Conservation (phyloP, 805 yeast genomes). For the Lipomyces sp. region DNA sequence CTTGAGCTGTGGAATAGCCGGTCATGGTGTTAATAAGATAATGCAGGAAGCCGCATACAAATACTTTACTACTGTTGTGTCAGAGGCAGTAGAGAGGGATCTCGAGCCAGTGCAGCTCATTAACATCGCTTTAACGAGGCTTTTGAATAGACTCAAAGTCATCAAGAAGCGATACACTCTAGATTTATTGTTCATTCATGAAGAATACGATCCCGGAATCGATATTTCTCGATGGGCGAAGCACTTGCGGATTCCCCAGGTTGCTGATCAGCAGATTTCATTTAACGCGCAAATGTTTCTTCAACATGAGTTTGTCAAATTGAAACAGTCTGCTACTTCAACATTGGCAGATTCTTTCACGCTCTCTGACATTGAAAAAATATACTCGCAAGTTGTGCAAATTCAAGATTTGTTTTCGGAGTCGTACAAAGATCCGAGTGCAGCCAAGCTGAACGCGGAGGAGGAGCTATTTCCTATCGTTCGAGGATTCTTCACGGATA, state of each 20-base stretch:
- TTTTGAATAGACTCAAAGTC: not conserved
- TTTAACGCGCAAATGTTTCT: constrained; percentile 4
- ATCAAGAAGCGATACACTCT: constrained; percentile 6
- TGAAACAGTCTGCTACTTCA: constrained; percentile 26
- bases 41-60: constrained; percentile 7
- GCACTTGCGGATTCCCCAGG: constrained; percentile 1
- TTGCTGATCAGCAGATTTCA: constrained; percentile 10
- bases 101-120: constrained; percentile 2
- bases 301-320: not conserved
- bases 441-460: constrained; percentile 45
- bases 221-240: constrained; percentile 13
- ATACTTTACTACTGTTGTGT: not conserved
- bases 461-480: constrained; percentile 48
- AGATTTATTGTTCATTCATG: not conserved
- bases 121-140: constrained; percentile 1
- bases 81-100: not conserved
- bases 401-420: too few relatives aligned
- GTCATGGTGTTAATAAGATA: not conserved
- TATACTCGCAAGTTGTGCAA: constrained; percentile 44
- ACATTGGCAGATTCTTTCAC: constrained; percentile 34
- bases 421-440: too few relatives aligned
- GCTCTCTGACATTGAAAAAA: constrained; percentile 55
- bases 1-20: not conserved
- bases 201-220: not conserved
- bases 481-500: constrained; percentile 45